Percentiles rank a stretch among this genome's conserved stretches.
Conservation (phyloP, 225 moss, liverwort and hornwort genomes). For the Physcomitrium patens region DNA sequence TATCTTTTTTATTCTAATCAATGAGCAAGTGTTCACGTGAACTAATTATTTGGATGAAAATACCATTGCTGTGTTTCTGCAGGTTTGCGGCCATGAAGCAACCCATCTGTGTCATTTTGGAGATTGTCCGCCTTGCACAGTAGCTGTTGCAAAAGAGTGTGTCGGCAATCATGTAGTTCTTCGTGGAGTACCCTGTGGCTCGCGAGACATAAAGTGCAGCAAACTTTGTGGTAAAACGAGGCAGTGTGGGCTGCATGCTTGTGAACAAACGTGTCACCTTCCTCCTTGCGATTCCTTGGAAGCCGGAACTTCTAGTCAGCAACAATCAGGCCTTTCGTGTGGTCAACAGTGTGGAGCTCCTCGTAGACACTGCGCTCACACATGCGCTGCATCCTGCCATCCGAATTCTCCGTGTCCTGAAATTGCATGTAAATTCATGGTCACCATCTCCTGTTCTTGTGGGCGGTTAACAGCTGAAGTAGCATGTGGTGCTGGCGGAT, state of each 20-base stretch:
- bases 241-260: constrained; percentile 91
- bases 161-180: constrained; percentile 88
- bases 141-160: constrained; percentile 89
- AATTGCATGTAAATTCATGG: constrained; percentile 76
- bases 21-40: background rate
- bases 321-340: constrained; percentile 58
- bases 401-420: constrained; percentile 84
- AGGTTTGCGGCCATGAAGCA: constrained; percentile 84
- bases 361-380: constrained; percentile 91
- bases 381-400: constrained; percentile 79
- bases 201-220: constrained; percentile 93
- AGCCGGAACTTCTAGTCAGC: constrained; percentile 39
- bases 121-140: constrained; percentile 93
- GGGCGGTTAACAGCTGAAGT: constrained; percentile 84
- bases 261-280: constrained; percentile 77
- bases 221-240: constrained; percentile 90
- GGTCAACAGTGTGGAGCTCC: constrained; percentile 92
- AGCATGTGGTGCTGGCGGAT: constrained; percentile 83
- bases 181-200: constrained; percentile 89
- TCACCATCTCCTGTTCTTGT: constrained; percentile 79
- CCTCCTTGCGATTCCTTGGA: constrained; percentile 63
- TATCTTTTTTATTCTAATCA: constrained; percentile 1
- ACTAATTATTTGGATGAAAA: constrained; percentile 11
- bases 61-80: constrained; percentile 11
- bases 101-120: constrained; percentile 97